Evolutionary conservation across 257 asterid species (phyloP).

Genomic region (Forsythia viridissima): DNA sequence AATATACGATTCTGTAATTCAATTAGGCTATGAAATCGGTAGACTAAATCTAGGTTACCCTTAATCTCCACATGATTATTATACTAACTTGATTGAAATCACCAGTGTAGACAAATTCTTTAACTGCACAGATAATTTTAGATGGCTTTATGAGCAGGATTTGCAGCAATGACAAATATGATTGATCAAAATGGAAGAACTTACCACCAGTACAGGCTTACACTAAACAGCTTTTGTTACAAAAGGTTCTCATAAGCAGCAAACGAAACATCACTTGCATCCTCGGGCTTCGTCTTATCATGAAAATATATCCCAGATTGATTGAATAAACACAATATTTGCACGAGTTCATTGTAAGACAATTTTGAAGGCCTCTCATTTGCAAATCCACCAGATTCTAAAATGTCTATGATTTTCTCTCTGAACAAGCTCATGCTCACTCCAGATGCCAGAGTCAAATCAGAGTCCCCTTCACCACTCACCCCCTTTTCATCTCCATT

Average conservation of each 20-base stretch:
- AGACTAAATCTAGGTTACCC: too few relatives aligned
- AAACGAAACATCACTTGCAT: conserved; percentile 30
- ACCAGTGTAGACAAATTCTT: neutral
- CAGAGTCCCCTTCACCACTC: conserved; percentile 18
- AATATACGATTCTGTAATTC: too few relatives aligned
- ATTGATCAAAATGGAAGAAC: neutral
- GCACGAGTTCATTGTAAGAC: conserved; percentile 56
- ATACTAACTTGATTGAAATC: neutral
- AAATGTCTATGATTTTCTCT: conserved; percentile 43
- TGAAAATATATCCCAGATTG: conserved; percentile 68
- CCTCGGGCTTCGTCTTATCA: conserved; percentile 38
- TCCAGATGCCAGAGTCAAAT: conserved; percentile 13
- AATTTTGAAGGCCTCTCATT: conserved; percentile 90
- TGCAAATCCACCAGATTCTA: conserved; percentile 56
- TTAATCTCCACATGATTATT: too few relatives aligned
- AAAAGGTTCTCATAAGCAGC: conserved; percentile 30
- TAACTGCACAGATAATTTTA: neutral
- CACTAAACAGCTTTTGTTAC: conserved; percentile 14
- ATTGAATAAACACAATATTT: conserved; percentile 58
- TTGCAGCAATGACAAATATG: neutral
- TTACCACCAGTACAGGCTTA: neutral
- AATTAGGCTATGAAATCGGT: too few relatives aligned
- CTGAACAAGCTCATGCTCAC: conserved; percentile 37
- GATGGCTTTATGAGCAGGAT: neutral
- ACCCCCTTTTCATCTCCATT: conserved; percentile 33